These are phyloP conservation scores for Saccharomyces jurei DNA, from an alignment of 805 yeast genomes.

Conservation along the genomic window DNA sequence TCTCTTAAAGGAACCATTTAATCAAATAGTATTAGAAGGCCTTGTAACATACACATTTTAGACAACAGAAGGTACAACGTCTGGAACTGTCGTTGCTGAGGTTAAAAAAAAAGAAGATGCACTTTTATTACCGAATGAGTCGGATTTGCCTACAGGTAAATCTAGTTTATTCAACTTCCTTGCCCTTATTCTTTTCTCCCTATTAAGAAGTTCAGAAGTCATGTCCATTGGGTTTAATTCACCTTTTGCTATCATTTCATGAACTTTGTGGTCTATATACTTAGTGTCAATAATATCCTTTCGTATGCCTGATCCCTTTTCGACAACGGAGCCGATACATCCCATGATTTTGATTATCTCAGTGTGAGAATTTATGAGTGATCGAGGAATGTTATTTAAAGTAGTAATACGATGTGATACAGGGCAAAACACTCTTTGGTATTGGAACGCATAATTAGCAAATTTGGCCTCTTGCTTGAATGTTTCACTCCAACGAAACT, in stretches of 20 bases:
- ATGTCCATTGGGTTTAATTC: slow-evolving; percentile 50
- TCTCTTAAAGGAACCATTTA: too few relatives aligned
- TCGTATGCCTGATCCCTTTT: slow-evolving; percentile 12
- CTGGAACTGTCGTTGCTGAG: neutral
- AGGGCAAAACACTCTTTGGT: slow-evolving; percentile 79
- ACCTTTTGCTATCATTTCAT: slow-evolving; percentile 54
- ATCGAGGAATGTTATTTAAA: slow-evolving; percentile 47
- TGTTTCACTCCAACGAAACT: slow-evolving; percentile 41
- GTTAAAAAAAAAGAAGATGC: neutral
- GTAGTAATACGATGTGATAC: slow-evolving; percentile 37
- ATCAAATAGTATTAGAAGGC: too few relatives aligned
- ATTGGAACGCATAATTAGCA: slow-evolving; percentile 73
- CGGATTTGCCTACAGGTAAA: neutral
- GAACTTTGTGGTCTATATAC: slow-evolving; percentile 38
- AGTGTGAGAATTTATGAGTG: neutral
- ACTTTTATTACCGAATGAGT: neutral
- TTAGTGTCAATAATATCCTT: slow-evolving; percentile 24
- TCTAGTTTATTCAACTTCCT: neutral
- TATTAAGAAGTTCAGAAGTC: slow-evolving; percentile 27
- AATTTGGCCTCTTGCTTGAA: slow-evolving; percentile 50
- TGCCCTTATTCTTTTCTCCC: slow-evolving; percentile 20
- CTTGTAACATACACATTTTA: neutral
- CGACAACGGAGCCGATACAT: slow-evolving; percentile 36
- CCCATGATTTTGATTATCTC: slow-evolving; percentile 5
- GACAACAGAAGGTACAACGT: neutral